Conservation (phyloP, 306 rosid genomes). For the Pterocarpus santalinus region DNA sequence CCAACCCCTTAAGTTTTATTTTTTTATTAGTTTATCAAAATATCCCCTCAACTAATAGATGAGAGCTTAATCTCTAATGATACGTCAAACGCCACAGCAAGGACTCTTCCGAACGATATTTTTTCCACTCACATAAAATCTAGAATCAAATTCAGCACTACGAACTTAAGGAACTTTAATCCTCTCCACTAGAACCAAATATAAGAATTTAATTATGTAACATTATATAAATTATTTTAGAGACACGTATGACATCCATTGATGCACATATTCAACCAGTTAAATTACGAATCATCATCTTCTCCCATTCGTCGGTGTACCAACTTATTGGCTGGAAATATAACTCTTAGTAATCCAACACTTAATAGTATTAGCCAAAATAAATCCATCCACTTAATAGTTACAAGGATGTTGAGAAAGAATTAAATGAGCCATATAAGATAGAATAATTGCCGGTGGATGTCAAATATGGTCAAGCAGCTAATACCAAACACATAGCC, state of each 20-base stretch:
- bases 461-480: constrained; percentile 49
- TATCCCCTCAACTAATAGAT: too few relatives aligned
- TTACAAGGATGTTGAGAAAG: background rate
- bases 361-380: background rate
- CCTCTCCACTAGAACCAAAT: too few relatives aligned
- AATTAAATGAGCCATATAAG: background rate
- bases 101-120: too few relatives aligned
- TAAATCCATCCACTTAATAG: background rate
- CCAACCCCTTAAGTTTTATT: too few relatives aligned
- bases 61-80: too few relatives aligned
- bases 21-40: too few relatives aligned
- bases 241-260: background rate
- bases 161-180: too few relatives aligned
- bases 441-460: constrained; percentile 17
- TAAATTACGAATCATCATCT: background rate
- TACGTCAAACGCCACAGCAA: too few relatives aligned
- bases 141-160: too few relatives aligned
- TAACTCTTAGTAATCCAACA: background rate
- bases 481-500: constrained; percentile 32
- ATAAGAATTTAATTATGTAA: background rate
- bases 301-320: background rate
- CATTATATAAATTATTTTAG: background rate
- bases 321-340: background rate
- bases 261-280: background rate
- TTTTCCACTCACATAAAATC: too few relatives aligned